Base-by-base conservation (phyloP, 2,329 filamentous ascomycete genomes). In the Chrysoporthe austroafricana region DNA sequence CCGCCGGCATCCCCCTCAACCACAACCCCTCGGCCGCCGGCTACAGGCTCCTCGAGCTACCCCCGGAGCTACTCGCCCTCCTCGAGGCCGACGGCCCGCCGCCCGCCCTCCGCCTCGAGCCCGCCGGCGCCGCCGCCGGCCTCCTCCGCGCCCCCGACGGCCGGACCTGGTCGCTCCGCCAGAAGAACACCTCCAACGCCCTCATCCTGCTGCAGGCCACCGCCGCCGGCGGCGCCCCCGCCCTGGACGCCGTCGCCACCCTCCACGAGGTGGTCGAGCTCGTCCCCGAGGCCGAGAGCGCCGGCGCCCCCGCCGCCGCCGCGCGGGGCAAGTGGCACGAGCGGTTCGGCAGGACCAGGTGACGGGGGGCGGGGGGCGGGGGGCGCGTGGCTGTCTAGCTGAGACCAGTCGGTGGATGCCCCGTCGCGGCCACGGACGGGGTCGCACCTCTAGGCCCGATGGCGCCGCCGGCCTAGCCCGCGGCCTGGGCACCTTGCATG, bases 151-250 rank as follows among this genome's bases (percentile, higher is more conserved):
- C 83, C 0, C 82, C 81, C 3, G 76, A 79, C 64, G 54, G 60
- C 46, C 84, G 83, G 72, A 84, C 83, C 18, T 90, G 88, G 77
- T 82, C 82, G 6, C 81, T 90, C 59, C 86, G 85, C 42, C 88
- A 90, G 73, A 90, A 90, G 75, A 90, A 90, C 75, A 90, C 88
- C 0, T 90, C 88, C 58, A 90, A 90, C 74, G 84, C 85, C n/a
- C 80, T 90, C 59, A 85, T 90, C 72, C 75, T 90, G 3, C 79
- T 90, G 43, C 75, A 78, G 36, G 39, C 60, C 21, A 62, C 68
- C 36, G 59, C 21, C 4, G 46, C n/a, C 4, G 42, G 9, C 21
- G 26, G 26, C 26, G 26, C 26, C 26, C 26, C 26, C 26, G 79
- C 80, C 13, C 71, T 90, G 2, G 79, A 79, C 52, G 79, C 83